Base-by-base conservation (phyloP, 2,329 filamentous ascomycete species). In the Trichophyton rubrum region DNA sequence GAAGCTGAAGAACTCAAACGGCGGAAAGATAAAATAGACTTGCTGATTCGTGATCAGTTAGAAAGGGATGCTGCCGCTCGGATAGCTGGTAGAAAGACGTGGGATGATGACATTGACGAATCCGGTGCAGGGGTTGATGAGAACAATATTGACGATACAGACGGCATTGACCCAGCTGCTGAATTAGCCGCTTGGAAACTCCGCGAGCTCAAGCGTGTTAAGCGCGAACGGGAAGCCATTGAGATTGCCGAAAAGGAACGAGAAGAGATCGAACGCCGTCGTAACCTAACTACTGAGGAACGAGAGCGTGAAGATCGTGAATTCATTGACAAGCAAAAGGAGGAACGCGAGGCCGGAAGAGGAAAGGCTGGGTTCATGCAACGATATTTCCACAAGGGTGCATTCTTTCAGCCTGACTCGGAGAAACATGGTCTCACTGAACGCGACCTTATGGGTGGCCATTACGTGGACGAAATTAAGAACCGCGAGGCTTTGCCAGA, bases 341-440 rank as follows among this genome's bases (percentile, higher is more conserved):
- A 88, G 64, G 90, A 95, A 64, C 77, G 79, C 24, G 88, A 89
- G 67, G 85, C 88, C 63, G 74, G 79, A 58, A 86, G 87, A 63
- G 90, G 90, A 59, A 87, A 92, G 74, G 89, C 93, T 80, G 82
- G 82, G 1, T 96, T 85, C 72, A 89, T 97, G 88, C 91, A 96
- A 70, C 90, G 91, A 71, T 99, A 97, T 77, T 91, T 89, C 74
- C 93, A 99, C 79, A 92, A 91, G 76, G 93, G 93, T 56, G 93
- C 93, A 15, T 99, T 97, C 77, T 97, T 89, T 78, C 88, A 87
- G 66, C 89, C 91, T 59, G 88, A 95, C 67, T 81, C 85, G 58
- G 84, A 85, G 66, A 84, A 84, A 15, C 84, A 88, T 64, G 89
- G 89, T 0, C 78, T 96, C 53, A 85, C 88, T 64, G 82, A 86